A percentile compares a stretch with the other conserved stretches of the same genome.
phyloP scores from a whole-genome alignment of 2,329 filamentous ascomycete species.

The Neonectria magnoliae region DNA sequence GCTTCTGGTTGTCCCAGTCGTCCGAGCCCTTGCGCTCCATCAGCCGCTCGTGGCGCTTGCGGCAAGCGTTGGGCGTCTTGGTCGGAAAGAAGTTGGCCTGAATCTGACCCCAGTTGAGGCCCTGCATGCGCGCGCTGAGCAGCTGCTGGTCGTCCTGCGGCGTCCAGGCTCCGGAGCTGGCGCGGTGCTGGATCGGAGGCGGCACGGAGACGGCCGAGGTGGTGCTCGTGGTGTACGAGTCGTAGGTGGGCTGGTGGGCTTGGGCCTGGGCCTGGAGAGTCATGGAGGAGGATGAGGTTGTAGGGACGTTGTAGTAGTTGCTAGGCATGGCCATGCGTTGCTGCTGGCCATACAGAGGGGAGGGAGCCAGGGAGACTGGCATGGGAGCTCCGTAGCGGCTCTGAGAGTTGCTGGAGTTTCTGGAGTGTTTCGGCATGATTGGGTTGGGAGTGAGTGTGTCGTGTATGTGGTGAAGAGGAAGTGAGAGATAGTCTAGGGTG shows the following conservation, averaged over 20 bases:
- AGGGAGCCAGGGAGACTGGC: constrained; percentile 53
- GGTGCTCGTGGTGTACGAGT: constrained; percentile 50
- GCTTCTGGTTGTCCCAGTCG: constrained; percentile 81
- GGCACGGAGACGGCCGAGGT: constrained; percentile 47
- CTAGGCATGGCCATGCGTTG: constrained; percentile 53
- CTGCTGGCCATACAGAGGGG: constrained; percentile 53
- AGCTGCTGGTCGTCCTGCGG: constrained; percentile 78
- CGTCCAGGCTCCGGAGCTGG: constrained; percentile 76
- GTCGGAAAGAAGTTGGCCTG: constrained; percentile 78
- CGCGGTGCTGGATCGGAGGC: constrained; percentile 61
- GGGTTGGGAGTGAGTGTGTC: constrained; percentile 22
- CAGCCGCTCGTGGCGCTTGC: constrained; percentile 86
- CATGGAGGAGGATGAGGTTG: constrained; percentile 46
- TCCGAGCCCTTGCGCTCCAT: constrained; percentile 79
- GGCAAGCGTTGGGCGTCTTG: constrained; percentile 86
- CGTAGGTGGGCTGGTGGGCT: constrained; percentile 47
- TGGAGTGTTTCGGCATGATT: constrained; percentile 59
- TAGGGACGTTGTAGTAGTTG: constrained; percentile 53
- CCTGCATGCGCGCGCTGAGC: constrained; percentile 75
- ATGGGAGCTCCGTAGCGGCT: constrained; percentile 46
- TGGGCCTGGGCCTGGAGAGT: constrained; percentile 46
- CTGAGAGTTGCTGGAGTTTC: constrained; percentile 50
- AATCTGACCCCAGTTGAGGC: constrained; percentile 86
- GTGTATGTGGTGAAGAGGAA: constrained; percentile 19
- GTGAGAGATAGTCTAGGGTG: constrained; percentile 22